These are phyloP conservation scores for Triticum timopheevii DNA, from an alignment of 176 grass and related monocot species.

Conservation along the genomic window DNA sequence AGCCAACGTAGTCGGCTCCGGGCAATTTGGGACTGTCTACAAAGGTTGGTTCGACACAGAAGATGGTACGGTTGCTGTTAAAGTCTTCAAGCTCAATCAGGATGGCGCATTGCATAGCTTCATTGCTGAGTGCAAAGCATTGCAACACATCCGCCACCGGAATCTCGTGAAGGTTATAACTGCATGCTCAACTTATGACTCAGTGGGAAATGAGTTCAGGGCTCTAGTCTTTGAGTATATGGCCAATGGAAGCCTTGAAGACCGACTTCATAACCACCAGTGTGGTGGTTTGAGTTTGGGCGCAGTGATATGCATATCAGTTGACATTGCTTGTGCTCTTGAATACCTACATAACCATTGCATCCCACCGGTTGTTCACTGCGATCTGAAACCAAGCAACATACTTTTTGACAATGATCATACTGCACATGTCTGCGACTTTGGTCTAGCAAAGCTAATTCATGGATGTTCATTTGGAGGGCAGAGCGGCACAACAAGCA, in stretches of 20 bases:
- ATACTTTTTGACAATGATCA: too few species aligned
- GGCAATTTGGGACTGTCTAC: neutral
- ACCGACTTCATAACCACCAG: too few species aligned
- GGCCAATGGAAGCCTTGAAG: too few species aligned
- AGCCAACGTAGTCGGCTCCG: neutral
- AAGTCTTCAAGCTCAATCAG: neutral
- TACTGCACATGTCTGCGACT: too few species aligned
- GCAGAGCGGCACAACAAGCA: too few species aligned
- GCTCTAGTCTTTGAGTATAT: neutral
- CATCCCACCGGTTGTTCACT: too few species aligned
- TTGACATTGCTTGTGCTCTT: too few species aligned
- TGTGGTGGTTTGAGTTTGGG: too few species aligned
- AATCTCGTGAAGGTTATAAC: neutral
- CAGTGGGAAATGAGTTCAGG: neutral
- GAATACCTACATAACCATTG: too few species aligned
- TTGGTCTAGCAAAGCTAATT: too few species aligned
- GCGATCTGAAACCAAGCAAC: too few species aligned
- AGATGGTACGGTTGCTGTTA: neutral
- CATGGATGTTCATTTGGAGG: too few species aligned
- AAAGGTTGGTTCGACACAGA: neutral
- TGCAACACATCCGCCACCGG: neutral
- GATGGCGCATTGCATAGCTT: neutral
- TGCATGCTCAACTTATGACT: neutral
- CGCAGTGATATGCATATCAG: neutral
- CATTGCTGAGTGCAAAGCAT: neutral